Percentiles rank a stretch among this genome's conserved stretches.
Conservation (phyloP, 129 eudicot genomes). For the Helianthus tuberosus region DNA sequence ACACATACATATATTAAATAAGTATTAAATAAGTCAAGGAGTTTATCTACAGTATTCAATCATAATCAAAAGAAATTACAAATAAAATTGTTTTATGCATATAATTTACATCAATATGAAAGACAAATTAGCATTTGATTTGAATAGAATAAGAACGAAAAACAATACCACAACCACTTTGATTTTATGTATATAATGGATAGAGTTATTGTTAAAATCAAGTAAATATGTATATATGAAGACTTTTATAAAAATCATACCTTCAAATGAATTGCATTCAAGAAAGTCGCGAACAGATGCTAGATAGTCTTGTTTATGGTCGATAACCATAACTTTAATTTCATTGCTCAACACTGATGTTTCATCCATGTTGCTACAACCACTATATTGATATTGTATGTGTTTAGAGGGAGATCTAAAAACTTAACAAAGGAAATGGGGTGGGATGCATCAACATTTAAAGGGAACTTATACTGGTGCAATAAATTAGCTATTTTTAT, state of each 20-base stretch:
- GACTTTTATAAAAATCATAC: not conserved
- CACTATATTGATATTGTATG: not conserved
- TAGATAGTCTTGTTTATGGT: not conserved
- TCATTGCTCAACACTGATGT: not conserved
- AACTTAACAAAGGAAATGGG: not conserved
- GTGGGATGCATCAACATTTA: not conserved
- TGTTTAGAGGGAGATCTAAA: not conserved
- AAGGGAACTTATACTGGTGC: not conserved
- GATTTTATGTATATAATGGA: not conserved
- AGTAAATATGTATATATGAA: not conserved
- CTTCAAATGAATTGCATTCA: not conserved
- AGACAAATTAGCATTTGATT: too few species aligned
- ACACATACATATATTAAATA: too few species aligned
- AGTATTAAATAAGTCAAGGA: not conserved
- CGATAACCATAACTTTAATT: not conserved
- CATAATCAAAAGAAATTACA: too few species aligned
- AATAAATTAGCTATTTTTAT: not conserved
- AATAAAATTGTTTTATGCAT: too few species aligned
- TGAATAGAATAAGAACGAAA: too few species aligned
- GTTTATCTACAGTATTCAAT: not conserved
- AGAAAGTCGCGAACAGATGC: not conserved
- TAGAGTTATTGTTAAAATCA: not conserved
- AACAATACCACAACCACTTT: too few species aligned
- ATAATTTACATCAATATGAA: too few species aligned
- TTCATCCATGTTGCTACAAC: not conserved